Base-by-base conservation (phyloP, 148 eudicot species). In the Selenicereus undatus region DNA sequence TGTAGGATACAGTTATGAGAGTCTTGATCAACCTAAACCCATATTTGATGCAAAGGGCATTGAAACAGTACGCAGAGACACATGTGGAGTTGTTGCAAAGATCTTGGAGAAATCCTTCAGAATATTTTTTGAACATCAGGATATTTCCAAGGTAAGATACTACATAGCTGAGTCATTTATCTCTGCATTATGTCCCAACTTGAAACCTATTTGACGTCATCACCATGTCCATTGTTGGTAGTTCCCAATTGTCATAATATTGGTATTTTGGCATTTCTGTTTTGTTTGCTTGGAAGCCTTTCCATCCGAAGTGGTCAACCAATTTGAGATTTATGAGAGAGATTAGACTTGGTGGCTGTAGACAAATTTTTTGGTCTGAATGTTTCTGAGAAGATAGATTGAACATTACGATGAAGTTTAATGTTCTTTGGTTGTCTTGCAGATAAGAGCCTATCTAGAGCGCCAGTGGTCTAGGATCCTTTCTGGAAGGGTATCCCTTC, bases 11-110 rank as follows among this genome's bases (percentile, higher is more conserved):
- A 93, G 97, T 81, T 93, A 88, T 79, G 99, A 96, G 86, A 93
- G 81, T 81, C 91, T 88, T 76, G 87, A 89, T 75, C 99, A 93
- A 90, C 82, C 77, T 62, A 84, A 88, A 82, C 97, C 98, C 66
- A 73, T 81, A 39, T 96, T 93, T 84, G 99, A 96, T 88, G 99
- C 99, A 74, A 96, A 96, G 87, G 99, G 99, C 74, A 93, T 93
- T 74, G 99, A 96, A 85, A 96, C 99, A 17, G 93, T 96, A 71
- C 90, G 99, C 79, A 91, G 98, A 82, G 99, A 96, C 86, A 93
- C 99, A 24, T 96, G 99, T 88, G 89, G 79, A 65, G 99, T 95
- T 87, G 99, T 96, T 75, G 82, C 99, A 78, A 96, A 96, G 89
- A 92, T 78, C 50, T 82, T 93, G 97, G 99, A 96, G 88, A 92